phyloP scores from a whole-genome alignment of 257 asterid species.

The Lantana camara region DNA sequence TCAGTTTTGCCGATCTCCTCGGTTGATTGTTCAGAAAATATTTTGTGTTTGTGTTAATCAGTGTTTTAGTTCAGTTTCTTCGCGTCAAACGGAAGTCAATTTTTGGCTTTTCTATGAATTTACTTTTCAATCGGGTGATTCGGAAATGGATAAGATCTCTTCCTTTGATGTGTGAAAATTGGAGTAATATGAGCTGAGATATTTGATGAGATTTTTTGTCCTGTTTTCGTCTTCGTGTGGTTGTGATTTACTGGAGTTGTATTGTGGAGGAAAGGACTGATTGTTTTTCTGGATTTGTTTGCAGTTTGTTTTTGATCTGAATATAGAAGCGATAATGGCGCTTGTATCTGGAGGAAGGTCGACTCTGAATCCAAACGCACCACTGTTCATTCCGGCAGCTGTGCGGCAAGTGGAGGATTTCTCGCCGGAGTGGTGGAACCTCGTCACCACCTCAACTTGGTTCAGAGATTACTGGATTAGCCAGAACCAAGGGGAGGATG shows the following conservation, averaged over 20 bases:
- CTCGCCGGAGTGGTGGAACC: constrained; percentile 94
- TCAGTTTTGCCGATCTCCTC: constrained; percentile 21
- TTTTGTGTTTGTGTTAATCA: no score
- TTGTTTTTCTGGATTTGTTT: not conserved
- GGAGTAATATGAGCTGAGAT: not conserved
- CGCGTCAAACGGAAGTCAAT: not conserved
- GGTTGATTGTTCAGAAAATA: not conserved
- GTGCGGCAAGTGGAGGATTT: constrained; percentile 91
- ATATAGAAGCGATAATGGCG: constrained; percentile 49
- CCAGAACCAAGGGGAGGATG: constrained; percentile 64
- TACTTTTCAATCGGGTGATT: not conserved
- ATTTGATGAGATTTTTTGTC: not conserved
- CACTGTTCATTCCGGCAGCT: constrained; percentile 71
- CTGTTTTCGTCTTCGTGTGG: not conserved
- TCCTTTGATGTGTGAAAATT: not conserved
- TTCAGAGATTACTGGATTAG: constrained; percentile 85
- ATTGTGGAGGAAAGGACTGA: not conserved
- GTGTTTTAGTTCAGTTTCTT: not conserved
- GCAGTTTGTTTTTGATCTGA: constrained; percentile 34
- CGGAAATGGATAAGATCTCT: not conserved
- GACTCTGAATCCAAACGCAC: constrained; percentile 81
- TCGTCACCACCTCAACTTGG: constrained; percentile 83
- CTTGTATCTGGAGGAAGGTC: constrained; percentile 83
- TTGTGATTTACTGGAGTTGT: not conserved
- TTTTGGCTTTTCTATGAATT: not conserved